Evolutionary conservation across 1,284 basidiomycete genomes (phyloP), one percentile per base, ranked within the genome.

Genomic region (Porogramme epimiltina): DNA sequence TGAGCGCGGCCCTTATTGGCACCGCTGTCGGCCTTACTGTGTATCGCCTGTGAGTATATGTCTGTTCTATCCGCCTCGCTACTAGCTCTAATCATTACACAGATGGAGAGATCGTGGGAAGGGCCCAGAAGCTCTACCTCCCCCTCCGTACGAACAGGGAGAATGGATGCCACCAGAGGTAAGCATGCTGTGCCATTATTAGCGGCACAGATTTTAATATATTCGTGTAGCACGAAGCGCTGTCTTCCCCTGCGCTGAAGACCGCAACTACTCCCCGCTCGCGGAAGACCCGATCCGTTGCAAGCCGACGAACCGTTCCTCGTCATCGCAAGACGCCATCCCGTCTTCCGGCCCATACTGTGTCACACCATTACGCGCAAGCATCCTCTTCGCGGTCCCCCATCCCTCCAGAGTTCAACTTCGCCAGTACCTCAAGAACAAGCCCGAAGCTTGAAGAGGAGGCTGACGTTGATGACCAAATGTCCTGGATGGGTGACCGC

Each of bases 21-120:
- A 86, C 87, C 31, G 89, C 89, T 16, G 89, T 91, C 45, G 89
- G 89, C 54, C 76, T 91, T 58, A 90, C 89, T 44, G 87, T 90
- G 41, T 91, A 90, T 72, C 81, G 88, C 68, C 73, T 91, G 89
- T 91, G 67, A 73, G 87, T 36, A 31, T 13, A 37, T 9, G n/a
- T 5, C 33, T 33, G 46, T 40, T 44, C 13, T 41, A 25, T 16
- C 19, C 41, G 42, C 31, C 8, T 49, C 2, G 25, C 39, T 23
- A 43, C 23, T 34, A 4, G 6, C 13, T 18, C 3, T 18, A 8
- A 56, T 36, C 26, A n/a, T 16, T 22, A 11, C 44, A 4, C 28
- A 76, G 75, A 64, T 90, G 89, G 88, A 78, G 83, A 69, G 82
- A 87, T 67, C 80, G 85, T 56, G 82, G 85, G 63, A 86, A 80